phyloP scores from a whole-genome alignment of 345 rosid species.

The Punica granatum region DNA sequence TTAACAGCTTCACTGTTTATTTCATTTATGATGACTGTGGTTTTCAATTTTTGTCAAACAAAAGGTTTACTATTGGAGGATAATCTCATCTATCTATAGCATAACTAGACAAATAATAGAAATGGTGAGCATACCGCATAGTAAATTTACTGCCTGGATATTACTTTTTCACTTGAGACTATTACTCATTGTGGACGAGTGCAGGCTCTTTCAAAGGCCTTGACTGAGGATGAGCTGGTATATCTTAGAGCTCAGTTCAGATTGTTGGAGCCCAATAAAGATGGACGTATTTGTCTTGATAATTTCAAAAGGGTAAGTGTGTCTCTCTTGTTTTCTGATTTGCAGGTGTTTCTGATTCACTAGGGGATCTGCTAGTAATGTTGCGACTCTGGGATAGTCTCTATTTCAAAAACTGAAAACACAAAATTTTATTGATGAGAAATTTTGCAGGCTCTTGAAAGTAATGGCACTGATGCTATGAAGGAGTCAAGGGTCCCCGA shows the following conservation, averaged over 20 bases:
- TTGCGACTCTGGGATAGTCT: background rate
- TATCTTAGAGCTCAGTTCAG: slow-evolving; percentile 75
- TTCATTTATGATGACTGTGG: background rate
- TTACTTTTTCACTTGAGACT: background rate
- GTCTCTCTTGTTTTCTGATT: background rate
- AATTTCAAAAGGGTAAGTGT: slow-evolving; percentile 62
- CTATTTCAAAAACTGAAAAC: background rate
- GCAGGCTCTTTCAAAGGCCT: slow-evolving; percentile 89
- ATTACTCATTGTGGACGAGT: background rate
- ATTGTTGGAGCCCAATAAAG: slow-evolving; percentile 63
- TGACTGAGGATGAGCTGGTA: slow-evolving; percentile 69
- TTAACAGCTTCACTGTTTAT: background rate
- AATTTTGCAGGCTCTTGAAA: slow-evolving; percentile 52
- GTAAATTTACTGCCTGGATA: background rate
- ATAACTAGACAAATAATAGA: background rate
- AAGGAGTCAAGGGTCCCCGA: slow-evolving; percentile 64
- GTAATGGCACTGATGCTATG: slow-evolving; percentile 73
- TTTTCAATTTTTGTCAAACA: background rate
- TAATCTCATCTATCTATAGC: background rate
- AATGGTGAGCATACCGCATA: background rate
- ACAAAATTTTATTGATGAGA: background rate
- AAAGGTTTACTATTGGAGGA: background rate
- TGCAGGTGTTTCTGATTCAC: background rate
- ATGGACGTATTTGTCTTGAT: slow-evolving; percentile 59
- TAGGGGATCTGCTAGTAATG: background rate